Base-by-base conservation (phyloP, 2,329 filamentous ascomycete genomes). In the Chalara sp. region DNA sequence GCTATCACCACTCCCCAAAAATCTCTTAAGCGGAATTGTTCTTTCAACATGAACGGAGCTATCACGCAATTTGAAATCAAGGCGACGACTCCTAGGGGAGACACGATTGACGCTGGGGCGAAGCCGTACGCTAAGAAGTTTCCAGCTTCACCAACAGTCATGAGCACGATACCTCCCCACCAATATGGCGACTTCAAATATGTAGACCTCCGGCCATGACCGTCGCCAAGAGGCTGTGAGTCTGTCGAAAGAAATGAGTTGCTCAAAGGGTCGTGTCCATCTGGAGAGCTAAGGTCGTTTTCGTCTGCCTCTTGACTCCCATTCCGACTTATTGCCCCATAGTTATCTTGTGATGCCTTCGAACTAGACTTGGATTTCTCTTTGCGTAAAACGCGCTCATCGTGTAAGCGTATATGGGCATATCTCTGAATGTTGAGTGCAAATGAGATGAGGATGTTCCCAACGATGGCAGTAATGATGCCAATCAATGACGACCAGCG, bases 101-200 rank as follows among this genome's bases (percentile, higher is more conserved):
- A 96, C 41, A 99, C 93, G 61, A 99, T 96, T 11, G 93, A 97
- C 6, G 93, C 93, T 4, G 93, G 93, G 32, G 93, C 93, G 67
- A 99, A 99, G 29, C 93, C 93, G 64, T 99, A 99, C 0, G 93
- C 93, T 56, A 99, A 73, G 65, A 99, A 99, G 67, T 99, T 99
- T 47, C 93, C 93, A 65, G 87, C 86, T 72, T 99, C 93, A 51
- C 93, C 93, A 29, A 96, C 72, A 1, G 85, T 89, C 81, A 99
- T 99, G 53, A 99, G 76, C 12, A 95, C 79, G 58, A 97, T 92
- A 21, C 93, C 93, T 32, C 84, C 72, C 93, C 93, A 99, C 93
- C 93, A 99, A 65, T 93, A 96, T 1, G 90, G 89, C 35, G 90
- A 96, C 57, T 82, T 83, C 53, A 99, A 79, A 68, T 99, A 99